Conservation (phyloP, 169 alveolate genomes). For the Plasmodium blacklocki region DNA sequence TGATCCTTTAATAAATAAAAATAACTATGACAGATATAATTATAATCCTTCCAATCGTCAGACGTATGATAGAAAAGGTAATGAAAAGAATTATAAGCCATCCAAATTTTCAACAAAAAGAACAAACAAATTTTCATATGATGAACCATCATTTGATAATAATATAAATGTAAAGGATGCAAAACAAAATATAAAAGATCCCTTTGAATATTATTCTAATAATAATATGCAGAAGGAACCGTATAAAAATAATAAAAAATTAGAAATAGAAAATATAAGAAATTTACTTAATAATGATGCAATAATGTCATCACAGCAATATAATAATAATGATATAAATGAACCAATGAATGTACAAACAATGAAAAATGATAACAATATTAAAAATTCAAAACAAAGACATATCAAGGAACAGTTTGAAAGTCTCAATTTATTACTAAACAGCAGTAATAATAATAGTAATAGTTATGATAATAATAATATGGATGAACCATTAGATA, state of each 20-base stretch:
- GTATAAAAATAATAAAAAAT: not conserved
- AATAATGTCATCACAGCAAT: too few species aligned
- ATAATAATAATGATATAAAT: too few species aligned
- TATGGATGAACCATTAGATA: conserved; percentile 13
- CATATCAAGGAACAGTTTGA: too few species aligned
- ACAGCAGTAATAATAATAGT: not conserved
- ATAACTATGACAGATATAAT: not conserved
- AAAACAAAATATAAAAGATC: conserved; percentile 18
- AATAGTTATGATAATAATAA: not conserved
- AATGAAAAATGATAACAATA: too few species aligned
- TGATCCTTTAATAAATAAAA: conserved; percentile 4
- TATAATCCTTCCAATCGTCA: not conserved
- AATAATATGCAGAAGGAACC: not conserved
- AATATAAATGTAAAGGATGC: conserved; percentile 6
- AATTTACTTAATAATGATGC: not conserved
- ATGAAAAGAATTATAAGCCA: not conserved
- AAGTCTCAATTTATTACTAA: too few species aligned
- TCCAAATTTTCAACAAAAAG: not conserved
- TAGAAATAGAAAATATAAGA: not conserved
- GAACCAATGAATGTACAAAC: too few species aligned
- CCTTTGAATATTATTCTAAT: conserved; percentile 35
- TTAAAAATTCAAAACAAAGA: too few species aligned
- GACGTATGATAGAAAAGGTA: not conserved
- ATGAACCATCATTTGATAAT: not conserved
- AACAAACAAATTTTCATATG: not conserved